phyloP scores from a whole-genome alignment of 2,329 filamentous ascomycete genomes.

The Zymoseptoria crescenta region DNA sequence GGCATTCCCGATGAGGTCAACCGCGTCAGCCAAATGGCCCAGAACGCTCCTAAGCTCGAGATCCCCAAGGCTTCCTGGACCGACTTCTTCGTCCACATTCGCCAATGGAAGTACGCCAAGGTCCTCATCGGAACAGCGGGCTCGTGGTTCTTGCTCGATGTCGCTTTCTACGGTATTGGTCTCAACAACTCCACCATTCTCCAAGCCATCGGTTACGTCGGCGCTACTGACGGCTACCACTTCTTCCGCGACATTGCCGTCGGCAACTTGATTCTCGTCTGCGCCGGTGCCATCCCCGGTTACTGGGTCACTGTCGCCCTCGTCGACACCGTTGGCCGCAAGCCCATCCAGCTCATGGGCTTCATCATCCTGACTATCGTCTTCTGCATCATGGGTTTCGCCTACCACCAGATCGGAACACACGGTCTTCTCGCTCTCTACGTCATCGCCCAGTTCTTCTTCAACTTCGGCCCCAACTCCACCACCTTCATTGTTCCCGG shows the following conservation, averaged over 20 bases:
- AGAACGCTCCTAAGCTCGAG: constrained; percentile 48
- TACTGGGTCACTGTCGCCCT: constrained; percentile 74
- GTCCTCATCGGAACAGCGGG: constrained; percentile 71
- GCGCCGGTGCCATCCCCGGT: constrained; percentile 70
- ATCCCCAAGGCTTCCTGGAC: constrained; percentile 62
- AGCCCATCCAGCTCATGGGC: constrained; percentile 62
- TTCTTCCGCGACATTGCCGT: constrained; percentile 66
- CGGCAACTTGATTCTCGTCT: constrained; percentile 70
- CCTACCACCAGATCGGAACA: constrained; percentile 37
- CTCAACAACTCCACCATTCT: constrained; percentile 71
- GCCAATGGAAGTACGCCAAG: constrained; percentile 61
- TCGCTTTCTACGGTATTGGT: constrained; percentile 51
- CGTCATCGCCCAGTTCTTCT: constrained; percentile 45
- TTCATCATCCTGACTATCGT: constrained; percentile 42
- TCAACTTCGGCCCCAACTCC: constrained; percentile 47
- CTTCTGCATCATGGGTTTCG: constrained; percentile 45
- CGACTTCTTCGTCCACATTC: constrained; percentile 66
- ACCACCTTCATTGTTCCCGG: constrained; percentile 47
- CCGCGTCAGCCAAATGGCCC: constrained; percentile 51
- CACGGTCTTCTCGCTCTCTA: constrained; percentile 40
- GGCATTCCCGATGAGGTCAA: constrained; percentile 59
- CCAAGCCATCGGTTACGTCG: constrained; percentile 61
- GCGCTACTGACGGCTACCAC: constrained; percentile 57
- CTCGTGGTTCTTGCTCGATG: constrained; percentile 77
- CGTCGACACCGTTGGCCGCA: constrained; percentile 67